Conservation (phyloP, 495 filamentous ascomycete species). For the Lasiosphaeriaceae sp. region DNA sequence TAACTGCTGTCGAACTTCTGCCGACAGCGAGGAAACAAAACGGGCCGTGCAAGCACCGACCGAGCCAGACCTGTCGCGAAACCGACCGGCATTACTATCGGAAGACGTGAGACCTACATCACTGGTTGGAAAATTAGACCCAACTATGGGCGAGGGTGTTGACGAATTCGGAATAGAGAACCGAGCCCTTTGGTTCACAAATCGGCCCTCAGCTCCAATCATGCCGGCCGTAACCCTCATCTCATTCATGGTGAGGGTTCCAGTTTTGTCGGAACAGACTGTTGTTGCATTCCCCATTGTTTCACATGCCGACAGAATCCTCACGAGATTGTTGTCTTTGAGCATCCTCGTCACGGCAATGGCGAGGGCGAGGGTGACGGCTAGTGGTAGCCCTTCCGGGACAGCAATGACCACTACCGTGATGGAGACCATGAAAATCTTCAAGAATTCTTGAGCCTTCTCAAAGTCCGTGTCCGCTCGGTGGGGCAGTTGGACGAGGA, state of each 20-base stretch:
- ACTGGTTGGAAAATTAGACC: not conserved
- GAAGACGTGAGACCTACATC: constrained; percentile 14
- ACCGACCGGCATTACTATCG: not conserved
- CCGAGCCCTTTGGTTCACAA: constrained; percentile 33
- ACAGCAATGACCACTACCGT: constrained; percentile 82
- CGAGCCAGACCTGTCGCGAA: constrained; percentile 17
- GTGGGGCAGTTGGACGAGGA: constrained; percentile 57
- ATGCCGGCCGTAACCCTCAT: constrained; percentile 71
- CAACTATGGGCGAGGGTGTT: not conserved
- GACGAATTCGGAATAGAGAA: not conserved
- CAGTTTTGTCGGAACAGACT: constrained; percentile 83
- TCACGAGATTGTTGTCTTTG: constrained; percentile 78
- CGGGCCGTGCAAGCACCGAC: constrained; percentile 42
- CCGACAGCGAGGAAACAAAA: constrained; percentile 55
- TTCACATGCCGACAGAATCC: constrained; percentile 72
- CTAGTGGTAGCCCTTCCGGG: constrained; percentile 76
- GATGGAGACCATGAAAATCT: constrained; percentile 78
- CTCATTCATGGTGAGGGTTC: constrained; percentile 72
- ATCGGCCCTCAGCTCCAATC: constrained; percentile 57
- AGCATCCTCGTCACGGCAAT: constrained; percentile 78
- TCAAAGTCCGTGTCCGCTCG: constrained; percentile 43
- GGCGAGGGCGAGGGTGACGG: constrained; percentile 75
- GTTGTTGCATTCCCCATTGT: constrained; percentile 87
- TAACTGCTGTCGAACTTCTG: constrained; percentile 52
- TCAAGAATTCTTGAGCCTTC: constrained; percentile 72